Percentiles rank a stretch among this genome's conserved stretches.
Evolutionary conservation across 2,329 filamentous ascomycete genomes (phyloP).

Genomic region (Graphilbum fragrans): DNA sequence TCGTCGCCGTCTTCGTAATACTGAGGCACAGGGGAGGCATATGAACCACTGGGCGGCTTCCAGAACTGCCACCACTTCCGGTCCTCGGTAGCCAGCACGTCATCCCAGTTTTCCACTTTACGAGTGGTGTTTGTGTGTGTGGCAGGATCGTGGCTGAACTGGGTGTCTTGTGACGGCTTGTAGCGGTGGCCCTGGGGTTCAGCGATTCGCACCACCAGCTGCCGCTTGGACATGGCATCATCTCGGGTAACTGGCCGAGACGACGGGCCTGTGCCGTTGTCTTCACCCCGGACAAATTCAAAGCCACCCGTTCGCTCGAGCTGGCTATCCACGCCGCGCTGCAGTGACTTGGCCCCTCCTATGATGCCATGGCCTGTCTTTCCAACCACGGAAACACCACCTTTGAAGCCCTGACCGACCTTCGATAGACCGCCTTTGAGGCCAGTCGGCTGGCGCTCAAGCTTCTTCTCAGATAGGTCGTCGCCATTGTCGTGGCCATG

Average conservation of each 20-base stretch:
- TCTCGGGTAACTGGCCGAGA: slow-evolving; percentile 1
- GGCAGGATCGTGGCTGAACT: slow-evolving; percentile 3
- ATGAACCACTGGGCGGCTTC: slow-evolving; percentile 49
- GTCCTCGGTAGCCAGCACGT: slow-evolving; percentile 33
- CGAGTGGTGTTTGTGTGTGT: slow-evolving; percentile 38
- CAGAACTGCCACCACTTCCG: slow-evolving; percentile 51
- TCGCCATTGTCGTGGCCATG: background rate
- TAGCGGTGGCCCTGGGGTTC: slow-evolving; percentile 17
- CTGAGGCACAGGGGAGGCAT: slow-evolving; percentile 49
- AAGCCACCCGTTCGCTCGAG: slow-evolving; percentile 47
- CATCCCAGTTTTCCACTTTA: slow-evolving; percentile 33
- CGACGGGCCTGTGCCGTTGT: background rate
- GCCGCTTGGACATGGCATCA: background rate
- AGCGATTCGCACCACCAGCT: background rate
- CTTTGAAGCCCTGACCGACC: slow-evolving; percentile 36
- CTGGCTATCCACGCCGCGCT: slow-evolving; percentile 36
- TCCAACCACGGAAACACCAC: slow-evolving; percentile 27
- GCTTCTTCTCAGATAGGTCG: slow-evolving; percentile 1
- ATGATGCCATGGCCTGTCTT: slow-evolving; percentile 31
- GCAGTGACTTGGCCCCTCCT: slow-evolving; percentile 31
- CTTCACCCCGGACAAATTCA: slow-evolving; percentile 16
- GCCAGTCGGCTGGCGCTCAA: slow-evolving; percentile 10
- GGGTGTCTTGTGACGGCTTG: slow-evolving; percentile 19
- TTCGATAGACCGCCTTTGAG: slow-evolving; percentile 27
- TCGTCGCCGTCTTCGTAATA: slow-evolving; percentile 31